These are phyloP conservation scores for Lithohypha guttulata DNA, from an alignment of 2,329 filamentous ascomycete species.

Conservation along the genomic window DNA sequence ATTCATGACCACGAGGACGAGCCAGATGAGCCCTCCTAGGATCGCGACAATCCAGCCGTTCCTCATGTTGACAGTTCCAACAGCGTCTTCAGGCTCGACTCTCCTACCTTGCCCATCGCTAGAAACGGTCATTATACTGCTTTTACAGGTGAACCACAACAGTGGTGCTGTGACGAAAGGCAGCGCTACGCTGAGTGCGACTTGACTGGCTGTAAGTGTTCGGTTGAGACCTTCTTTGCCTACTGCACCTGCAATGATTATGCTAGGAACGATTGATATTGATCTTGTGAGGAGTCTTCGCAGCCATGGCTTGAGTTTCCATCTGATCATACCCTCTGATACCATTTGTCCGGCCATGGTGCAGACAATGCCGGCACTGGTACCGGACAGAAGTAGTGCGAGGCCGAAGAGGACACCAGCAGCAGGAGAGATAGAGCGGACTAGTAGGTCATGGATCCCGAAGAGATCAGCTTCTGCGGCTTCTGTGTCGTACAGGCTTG, in stretches of 20 bases:
- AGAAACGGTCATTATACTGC: constrained; percentile 66
- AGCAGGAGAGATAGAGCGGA: constrained; percentile 55
- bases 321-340: constrained; percentile 67
- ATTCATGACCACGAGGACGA: constrained; percentile 67
- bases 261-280: constrained; percentile 70
- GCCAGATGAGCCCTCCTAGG: constrained; percentile 56
- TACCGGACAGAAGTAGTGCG: constrained; percentile 66
- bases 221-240: constrained; percentile 59
- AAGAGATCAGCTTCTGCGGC: constrained; percentile 68
- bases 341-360: constrained; percentile 88
- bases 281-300: constrained; percentile 65
- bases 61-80: constrained; percentile 49
- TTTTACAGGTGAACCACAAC: constrained; percentile 72
- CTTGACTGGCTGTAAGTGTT: constrained; percentile 66
- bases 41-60: constrained; percentile 57
- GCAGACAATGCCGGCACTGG: constrained; percentile 67
- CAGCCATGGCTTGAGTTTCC: constrained; percentile 66
- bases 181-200: constrained; percentile 65
- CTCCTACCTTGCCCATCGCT: constrained; percentile 28
- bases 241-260: constrained; percentile 72
- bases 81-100: constrained; percentile 9
- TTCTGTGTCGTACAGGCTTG: constrained; percentile 57
- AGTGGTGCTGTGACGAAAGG: constrained; percentile 75
- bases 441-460: constrained; percentile 65
- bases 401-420: constrained; percentile 79